Percentiles rank a stretch among this genome's conserved stretches.
Evolutionary conservation across 768 basidiomycete genomes (phyloP).

Genomic region (Gloeophyllum trabeum): DNA sequence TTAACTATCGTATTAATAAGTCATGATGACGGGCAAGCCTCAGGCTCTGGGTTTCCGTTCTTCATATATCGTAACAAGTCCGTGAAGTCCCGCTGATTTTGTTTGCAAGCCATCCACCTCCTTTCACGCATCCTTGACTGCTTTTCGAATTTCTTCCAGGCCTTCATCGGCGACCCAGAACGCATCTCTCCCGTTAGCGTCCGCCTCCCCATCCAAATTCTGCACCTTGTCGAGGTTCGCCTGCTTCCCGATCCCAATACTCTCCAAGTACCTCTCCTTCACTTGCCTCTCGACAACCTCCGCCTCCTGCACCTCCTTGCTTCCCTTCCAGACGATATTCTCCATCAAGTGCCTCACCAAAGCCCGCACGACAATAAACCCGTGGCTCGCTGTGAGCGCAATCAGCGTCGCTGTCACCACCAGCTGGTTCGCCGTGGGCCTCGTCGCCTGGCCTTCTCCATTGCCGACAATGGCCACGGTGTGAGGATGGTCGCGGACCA

Average conservation of each 20-base stretch:
- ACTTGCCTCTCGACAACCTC: slow-evolving; percentile 44
- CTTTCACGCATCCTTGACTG: slow-evolving; percentile 44
- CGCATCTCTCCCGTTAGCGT: slow-evolving; percentile 7
- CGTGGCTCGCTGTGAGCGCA: slow-evolving; percentile 79
- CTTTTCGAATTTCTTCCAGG: slow-evolving; percentile 55
- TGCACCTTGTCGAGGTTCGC: slow-evolving; percentile 11
- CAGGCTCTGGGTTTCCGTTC: too few relatives aligned
- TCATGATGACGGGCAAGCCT: too few relatives aligned
- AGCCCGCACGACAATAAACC: slow-evolving; percentile 58
- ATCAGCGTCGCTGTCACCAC: slow-evolving; percentile 26
- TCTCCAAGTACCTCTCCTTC: slow-evolving; percentile 30
- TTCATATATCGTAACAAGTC: too few relatives aligned
- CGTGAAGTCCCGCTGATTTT: background rate
- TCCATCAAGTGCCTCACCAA: slow-evolving; percentile 61
- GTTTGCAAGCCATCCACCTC: background rate
- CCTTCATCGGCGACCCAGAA: slow-evolving; percentile 76
- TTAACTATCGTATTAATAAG: too few relatives aligned
- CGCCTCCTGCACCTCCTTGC: slow-evolving; percentile 48
- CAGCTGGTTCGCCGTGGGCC: slow-evolving; percentile 11
- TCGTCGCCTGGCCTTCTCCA: background rate
- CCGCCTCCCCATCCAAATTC: slow-evolving; percentile 10
- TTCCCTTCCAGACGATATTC: slow-evolving; percentile 67
- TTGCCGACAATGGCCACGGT: slow-evolving; percentile 5
- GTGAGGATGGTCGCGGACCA: slow-evolving; percentile 8
- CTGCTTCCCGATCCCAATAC: slow-evolving; percentile 15